Conservation (phyloP, 2,329 filamentous ascomycete genomes). For the Samsoniella hepiali region DNA sequence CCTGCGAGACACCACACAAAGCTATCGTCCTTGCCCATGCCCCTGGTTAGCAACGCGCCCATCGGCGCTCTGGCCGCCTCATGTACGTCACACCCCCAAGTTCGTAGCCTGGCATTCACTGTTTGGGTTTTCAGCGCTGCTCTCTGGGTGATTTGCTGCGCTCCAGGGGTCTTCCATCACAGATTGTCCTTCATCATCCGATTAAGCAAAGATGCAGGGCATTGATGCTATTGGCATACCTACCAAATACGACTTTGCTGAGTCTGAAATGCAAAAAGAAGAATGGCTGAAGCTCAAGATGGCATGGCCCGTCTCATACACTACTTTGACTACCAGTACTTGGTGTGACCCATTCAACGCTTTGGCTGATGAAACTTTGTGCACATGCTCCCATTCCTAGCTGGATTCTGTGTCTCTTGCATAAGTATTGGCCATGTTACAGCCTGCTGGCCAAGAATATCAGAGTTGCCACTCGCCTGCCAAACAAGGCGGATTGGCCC, state of each 20-base stretch:
- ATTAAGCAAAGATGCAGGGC: neutral
- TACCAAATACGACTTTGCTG: neutral
- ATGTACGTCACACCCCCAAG: conserved; percentile 6
- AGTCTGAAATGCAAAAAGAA: too few relatives aligned
- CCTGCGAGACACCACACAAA: neutral
- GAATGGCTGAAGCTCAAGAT: neutral
- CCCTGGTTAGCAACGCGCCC: neutral
- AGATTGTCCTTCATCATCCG: neutral
- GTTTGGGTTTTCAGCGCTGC: neutral
- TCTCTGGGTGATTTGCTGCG: neutral
- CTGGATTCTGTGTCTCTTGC: neutral
- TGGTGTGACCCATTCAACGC: neutral
- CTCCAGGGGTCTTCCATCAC: neutral
- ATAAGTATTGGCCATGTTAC: neutral
- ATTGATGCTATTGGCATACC: neutral
- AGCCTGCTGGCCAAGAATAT: neutral
- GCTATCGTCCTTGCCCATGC: neutral
- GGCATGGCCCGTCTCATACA: neutral
- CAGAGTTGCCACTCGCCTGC: neutral
- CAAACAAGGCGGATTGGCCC: neutral
- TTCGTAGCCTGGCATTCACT: conserved; percentile 2
- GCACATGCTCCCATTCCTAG: neutral
- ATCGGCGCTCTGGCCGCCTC: conserved; percentile 6
- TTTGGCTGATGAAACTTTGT: neutral
- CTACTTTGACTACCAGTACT: neutral